Base-by-base conservation (phyloP, 371 early-diverging fungal species). In the Lichtheimia ramosa region DNA sequence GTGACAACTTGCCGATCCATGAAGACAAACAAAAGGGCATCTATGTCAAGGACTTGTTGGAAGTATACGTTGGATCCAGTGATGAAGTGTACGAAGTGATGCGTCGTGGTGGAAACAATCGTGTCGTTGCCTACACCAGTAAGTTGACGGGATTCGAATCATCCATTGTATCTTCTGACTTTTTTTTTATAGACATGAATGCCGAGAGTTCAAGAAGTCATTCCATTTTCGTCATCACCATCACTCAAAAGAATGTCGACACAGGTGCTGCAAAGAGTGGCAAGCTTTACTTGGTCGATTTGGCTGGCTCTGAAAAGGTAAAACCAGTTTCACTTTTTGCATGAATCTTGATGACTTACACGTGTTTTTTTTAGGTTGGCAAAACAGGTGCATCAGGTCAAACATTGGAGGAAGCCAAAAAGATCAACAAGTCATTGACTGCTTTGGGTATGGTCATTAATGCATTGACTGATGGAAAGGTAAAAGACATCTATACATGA, bases 381-480 rank as follows among this genome's bases (percentile, higher is more conserved):
- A 94, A 96, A 74, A 99, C 99, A 18, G 96, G 96, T 61, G 99
- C 98, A 3, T 93, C 96, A 10, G 98, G 99, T 21, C 95, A 95
- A 69, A 94, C 98, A 3, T 81, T 99, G 23, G 97, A 98, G 78
- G 99, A 99, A 77, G 98, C 99, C 61, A 96, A 96, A 74, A 96
- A 95, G 79, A 99, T 99, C 77, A 99, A 99, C 86, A 97, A 94
- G 76, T 96, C 96, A 0, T 84, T 99, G n/a, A 92, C 94, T 8
- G 92, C 96, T 0, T 83, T 99, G 15, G 99, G 99, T 57, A 99
- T 96, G 92, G 99, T 99, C 61, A 99, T 99, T 69, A 96, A 96
- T 71, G 90, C 97, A 16, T 83, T 99, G 64, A 93, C 94, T 10
- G 93, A 92, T 63, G 92, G 91, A 66, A 89, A 92, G 75, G 90